Conservation (phyloP, 2,329 filamentous ascomycete genomes). For the Colletotrichum lupini region DNA sequence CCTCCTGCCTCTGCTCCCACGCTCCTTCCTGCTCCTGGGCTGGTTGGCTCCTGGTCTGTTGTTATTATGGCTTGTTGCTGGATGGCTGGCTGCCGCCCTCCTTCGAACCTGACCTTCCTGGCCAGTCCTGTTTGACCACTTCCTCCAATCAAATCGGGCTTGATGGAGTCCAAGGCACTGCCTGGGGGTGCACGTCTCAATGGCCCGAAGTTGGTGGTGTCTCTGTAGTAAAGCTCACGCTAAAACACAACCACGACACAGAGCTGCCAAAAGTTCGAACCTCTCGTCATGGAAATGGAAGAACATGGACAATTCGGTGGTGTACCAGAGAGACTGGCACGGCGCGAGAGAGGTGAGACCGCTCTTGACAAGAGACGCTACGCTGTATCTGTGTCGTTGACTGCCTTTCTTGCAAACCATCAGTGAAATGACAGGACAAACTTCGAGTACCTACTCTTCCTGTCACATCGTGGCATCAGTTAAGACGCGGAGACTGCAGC, state of each 20-base stretch:
- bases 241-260: slow-evolving; percentile 22
- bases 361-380: neutral
- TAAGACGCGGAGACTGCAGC: neutral
- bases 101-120: neutral
- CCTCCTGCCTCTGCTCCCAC: neutral
- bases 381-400: neutral
- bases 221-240: slow-evolving; percentile 12
- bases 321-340: slow-evolving; percentile 11
- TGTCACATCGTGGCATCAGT: slow-evolving; percentile 3
- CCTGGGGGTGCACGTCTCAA: neutral
- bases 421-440: neutral
- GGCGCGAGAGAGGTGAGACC: neutral
- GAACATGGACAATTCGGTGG: neutral
- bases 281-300: neutral
- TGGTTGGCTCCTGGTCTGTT: neutral
- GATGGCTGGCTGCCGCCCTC: neutral
- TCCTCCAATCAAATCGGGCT: neutral
- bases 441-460: neutral
- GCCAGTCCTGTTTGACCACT: neutral
- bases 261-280: neutral
- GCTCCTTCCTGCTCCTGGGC: neutral
- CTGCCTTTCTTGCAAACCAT: neutral
- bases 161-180: neutral
- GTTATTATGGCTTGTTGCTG: neutral
- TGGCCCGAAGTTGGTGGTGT: neutral